These are phyloP conservation scores for Ajuga reptans DNA, from an alignment of 305 asterid species.

Conservation along the genomic window DNA sequence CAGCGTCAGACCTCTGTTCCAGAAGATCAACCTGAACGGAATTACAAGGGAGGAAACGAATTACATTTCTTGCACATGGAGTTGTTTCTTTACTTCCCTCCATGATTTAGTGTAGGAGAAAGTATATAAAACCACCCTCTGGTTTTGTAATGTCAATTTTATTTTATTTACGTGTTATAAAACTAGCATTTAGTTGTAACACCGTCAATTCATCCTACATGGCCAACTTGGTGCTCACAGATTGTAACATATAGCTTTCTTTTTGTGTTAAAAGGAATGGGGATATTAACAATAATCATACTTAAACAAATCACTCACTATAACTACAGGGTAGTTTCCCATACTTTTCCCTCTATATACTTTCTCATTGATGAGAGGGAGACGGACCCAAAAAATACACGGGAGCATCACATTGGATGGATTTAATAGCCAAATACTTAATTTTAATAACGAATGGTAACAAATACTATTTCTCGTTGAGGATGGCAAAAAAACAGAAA, in stretches of 20 bases:
- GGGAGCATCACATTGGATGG: background rate
- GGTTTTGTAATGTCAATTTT: background rate
- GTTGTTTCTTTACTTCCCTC: background rate
- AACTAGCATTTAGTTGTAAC: background rate
- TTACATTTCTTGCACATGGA: too few species aligned
- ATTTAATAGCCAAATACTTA: background rate
- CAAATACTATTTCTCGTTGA: background rate
- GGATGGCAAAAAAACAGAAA: background rate
- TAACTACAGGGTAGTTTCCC: background rate
- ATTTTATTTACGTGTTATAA: background rate
- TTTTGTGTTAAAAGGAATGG: background rate
- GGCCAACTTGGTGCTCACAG: background rate
- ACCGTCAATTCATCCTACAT: background rate
- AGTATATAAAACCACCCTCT: background rate
- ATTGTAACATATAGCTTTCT: background rate
- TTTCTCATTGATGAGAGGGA: background rate
- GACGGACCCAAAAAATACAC: background rate
- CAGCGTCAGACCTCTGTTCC: slow-evolving; percentile 31
- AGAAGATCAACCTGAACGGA: slow-evolving; percentile 62
- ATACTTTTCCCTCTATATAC: background rate
- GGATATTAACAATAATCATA: background rate
- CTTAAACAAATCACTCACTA: background rate
- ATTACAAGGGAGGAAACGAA: background rate
- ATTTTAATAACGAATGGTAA: background rate
- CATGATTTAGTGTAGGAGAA: background rate